phyloP scores from a whole-genome alignment of 2,329 filamentous ascomycete genomes.

The Biscogniauxia mediterranea region DNA sequence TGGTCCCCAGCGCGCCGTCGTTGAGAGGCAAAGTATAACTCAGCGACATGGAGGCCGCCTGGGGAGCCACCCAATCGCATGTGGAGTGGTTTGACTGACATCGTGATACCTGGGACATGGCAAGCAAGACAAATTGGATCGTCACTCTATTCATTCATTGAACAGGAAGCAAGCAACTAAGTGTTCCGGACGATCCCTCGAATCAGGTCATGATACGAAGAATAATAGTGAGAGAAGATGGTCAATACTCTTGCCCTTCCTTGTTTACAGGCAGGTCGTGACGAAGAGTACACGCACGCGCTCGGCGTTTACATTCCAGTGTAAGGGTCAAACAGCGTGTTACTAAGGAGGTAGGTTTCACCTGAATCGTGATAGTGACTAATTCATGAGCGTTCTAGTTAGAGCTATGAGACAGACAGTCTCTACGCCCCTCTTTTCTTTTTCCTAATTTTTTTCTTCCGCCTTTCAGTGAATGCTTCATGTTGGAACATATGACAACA shows the following conservation, averaged over 20 bases:
- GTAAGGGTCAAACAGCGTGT: background rate
- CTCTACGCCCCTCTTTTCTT: background rate
- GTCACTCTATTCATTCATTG: background rate
- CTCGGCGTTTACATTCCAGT: background rate
- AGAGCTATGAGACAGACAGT: background rate
- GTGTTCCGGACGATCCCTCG: background rate
- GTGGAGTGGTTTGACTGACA: slow-evolving; percentile 1
- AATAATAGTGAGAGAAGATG: background rate
- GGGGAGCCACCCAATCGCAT: background rate
- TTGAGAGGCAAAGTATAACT: slow-evolving; percentile 20
- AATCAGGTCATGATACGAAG: background rate
- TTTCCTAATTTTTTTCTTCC: background rate
- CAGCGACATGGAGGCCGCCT: slow-evolving; percentile 9
- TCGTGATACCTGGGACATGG: background rate
- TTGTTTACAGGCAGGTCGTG: background rate
- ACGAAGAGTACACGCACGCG: background rate
- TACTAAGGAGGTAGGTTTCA: background rate
- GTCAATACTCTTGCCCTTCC: background rate
- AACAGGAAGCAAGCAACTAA: background rate
- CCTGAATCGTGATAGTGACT: background rate
- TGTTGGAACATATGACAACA: background rate
- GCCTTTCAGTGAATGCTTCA: background rate
- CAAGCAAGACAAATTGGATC: background rate
- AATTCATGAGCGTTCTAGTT: background rate
- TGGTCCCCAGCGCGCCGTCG: slow-evolving; percentile 21